phyloP scores from a whole-genome alignment of 1,284 basidiomycete genomes.

The Cryptococcus deneoformans region DNA sequence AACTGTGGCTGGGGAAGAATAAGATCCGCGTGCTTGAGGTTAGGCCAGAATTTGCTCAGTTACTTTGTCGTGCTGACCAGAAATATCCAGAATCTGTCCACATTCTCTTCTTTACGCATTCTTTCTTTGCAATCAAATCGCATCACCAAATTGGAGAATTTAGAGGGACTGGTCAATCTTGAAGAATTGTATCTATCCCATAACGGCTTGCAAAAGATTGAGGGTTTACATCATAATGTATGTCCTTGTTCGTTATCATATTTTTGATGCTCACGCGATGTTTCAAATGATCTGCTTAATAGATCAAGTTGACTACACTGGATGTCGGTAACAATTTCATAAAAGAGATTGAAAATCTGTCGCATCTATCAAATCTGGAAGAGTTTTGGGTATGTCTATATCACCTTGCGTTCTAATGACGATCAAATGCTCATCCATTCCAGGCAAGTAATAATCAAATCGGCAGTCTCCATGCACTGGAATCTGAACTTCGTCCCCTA shows the following conservation, averaged over 20 bases:
- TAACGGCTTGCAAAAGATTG: slow-evolving; percentile 81
- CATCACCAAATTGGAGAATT: slow-evolving; percentile 79
- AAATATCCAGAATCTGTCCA: slow-evolving; percentile 54
- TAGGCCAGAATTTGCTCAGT: slow-evolving; percentile 23
- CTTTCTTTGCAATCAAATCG: slow-evolving; percentile 91
- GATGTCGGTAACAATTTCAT: slow-evolving; percentile 88
- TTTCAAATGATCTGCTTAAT: not conserved
- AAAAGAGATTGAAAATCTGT: slow-evolving; percentile 70
- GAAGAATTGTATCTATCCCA: slow-evolving; percentile 94
- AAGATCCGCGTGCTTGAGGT: slow-evolving; percentile 88
- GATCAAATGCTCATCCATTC: not conserved
- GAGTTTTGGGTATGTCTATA: slow-evolving; percentile 83
- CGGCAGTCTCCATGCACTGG: slow-evolving; percentile 63
- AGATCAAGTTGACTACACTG: slow-evolving; percentile 78
- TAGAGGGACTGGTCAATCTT: slow-evolving; percentile 68
- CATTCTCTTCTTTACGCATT: slow-evolving; percentile 69
- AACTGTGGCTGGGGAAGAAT: slow-evolving; percentile 97
- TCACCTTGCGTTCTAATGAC: not conserved
- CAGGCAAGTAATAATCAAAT: slow-evolving; percentile 90
- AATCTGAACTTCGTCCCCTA: slow-evolving; percentile 67
- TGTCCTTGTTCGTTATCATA: slow-evolving; percentile 27
- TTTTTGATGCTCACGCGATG: not conserved
- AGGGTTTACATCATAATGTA: slow-evolving; percentile 82
- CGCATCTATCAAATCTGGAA: slow-evolving; percentile 70
- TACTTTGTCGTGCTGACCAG: not conserved